Conservation (phyloP, 208 protist genomes). For the Wallacemonas rigidus region DNA sequence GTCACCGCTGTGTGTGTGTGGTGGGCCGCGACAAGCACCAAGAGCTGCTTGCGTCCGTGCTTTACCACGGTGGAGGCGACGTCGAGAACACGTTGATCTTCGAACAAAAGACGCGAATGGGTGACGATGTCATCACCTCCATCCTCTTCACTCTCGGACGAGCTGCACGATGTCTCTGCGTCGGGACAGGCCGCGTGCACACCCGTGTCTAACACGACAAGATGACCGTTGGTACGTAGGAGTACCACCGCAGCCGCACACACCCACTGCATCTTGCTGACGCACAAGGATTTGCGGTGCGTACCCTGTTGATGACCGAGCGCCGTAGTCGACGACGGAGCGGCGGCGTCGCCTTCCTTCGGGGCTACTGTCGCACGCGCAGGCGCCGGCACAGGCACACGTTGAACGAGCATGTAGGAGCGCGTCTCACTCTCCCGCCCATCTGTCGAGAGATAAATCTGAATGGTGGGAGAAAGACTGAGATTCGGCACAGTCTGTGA, state of each 20-base stretch:
- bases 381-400: background rate
- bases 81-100: background rate
- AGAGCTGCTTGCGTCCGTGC: background rate
- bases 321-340: background rate
- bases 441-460: constrained; percentile 8
- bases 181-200: background rate
- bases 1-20: constrained; percentile 7
- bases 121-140: background rate
- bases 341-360: background rate
- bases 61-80: background rate
- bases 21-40: background rate
- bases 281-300: constrained; percentile 8
- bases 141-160: background rate
- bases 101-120: background rate
- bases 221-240: constrained; percentile 4
- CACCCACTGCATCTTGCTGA: constrained; percentile 20
- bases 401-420: constrained; percentile 13
- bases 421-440: background rate
- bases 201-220: constrained; percentile 3
- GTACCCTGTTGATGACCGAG: background rate
- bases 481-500: background rate
- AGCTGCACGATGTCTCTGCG: background rate
- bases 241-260: constrained; percentile 6
- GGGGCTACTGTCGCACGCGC: background rate
- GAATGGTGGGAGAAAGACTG: background rate